Evolutionary conservation across 2,329 filamentous ascomycete species (phyloP), one percentile per base, ranked within the genome.

Genomic region (Cytospora paraplurivora): DNA sequence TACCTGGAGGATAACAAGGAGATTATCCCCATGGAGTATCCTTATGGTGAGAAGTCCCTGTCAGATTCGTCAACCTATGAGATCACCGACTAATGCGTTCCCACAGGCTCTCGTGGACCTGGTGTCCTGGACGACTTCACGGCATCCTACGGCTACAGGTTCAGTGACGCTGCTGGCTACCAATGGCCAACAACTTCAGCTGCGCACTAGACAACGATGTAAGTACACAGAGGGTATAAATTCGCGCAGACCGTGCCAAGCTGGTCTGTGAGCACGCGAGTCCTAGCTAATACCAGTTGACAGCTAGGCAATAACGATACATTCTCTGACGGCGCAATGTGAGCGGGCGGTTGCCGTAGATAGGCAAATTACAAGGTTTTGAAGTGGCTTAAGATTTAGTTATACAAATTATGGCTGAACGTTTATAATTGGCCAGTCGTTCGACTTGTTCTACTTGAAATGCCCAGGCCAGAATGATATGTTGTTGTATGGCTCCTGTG

Each of bases 1-100:
- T 99, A 99, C 80, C 87, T 99, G 13, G 96, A 99, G 69, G 93
- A 97, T 76, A 97, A 98, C 85, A 97, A 97, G 85, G 95, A 99
- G 81, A 98, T 99, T 69, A 91, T 97, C 66, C 95, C 95, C 33
- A 99, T 99, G 95, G 94, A 97, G 75, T 99, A 99, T 81, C 94
- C 96, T 69, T 99, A 99, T 76, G 95, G 95, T 97, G 81, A 81
- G 90, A 7, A 77, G 51, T 13, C 33, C 11, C 15, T 37, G 17
- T 17, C 50, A 19, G 21, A 11, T 47, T 33, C 27, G 27, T n/a
- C 55, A 65, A 35, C 68, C 51, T 6, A n/a, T 47, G 41, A 55
- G 4, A 55, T 15, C 13, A 58, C 50, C 68, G 27, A 71, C 72
- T 73, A 63, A 75, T 59, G 55, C 44, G 44, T n/a, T 19, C 38